Percentiles rank a stretch among this genome's conserved stretches.
Evolutionary conservation across 495 filamentous ascomycete genomes (phyloP).

Genomic region (Rusavskia elegans): DNA sequence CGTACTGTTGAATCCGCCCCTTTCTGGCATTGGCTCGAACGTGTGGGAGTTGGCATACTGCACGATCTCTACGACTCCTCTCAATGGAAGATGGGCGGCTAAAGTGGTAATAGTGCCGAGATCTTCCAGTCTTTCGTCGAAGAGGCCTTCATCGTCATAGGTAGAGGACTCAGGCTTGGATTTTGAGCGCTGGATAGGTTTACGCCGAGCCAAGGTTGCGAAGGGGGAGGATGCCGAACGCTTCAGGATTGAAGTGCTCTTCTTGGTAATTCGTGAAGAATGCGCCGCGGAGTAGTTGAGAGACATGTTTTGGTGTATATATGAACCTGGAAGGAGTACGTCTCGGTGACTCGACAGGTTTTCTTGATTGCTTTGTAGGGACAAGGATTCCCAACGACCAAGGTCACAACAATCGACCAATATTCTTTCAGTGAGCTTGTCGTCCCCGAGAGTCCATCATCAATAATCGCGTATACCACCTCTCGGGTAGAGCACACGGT

Average conservation of each 20-base stretch:
- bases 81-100: slow-evolving; percentile 33
- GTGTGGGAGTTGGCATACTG: slow-evolving; percentile 42
- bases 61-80: slow-evolving; percentile 50
- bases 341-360: no score
- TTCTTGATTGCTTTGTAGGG: no score
- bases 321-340: no score
- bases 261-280: slow-evolving; percentile 18
- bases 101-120: slow-evolving; percentile 35
- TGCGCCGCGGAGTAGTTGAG: slow-evolving; percentile 17
- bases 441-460: no score
- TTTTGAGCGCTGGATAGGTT: slow-evolving; percentile 26
- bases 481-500: no score
- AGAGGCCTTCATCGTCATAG: slow-evolving; percentile 25
- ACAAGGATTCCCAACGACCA: background rate
- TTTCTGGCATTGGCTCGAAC: slow-evolving; percentile 52
- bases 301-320: slow-evolving; percentile 13
- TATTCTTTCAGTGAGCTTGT: no score
- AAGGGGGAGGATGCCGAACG: slow-evolving; percentile 31
- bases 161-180: slow-evolving; percentile 12
- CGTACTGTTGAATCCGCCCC: slow-evolving; percentile 56
- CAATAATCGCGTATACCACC: no score
- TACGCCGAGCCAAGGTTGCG: slow-evolving; percentile 38
- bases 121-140: slow-evolving; percentile 39
- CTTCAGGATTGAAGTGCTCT: slow-evolving; percentile 16
- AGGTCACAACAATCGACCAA: background rate